These are phyloP conservation scores for Rhynchosporium agropyri DNA, from an alignment of 2,329 filamentous ascomycete species.

Conservation along the genomic window DNA sequence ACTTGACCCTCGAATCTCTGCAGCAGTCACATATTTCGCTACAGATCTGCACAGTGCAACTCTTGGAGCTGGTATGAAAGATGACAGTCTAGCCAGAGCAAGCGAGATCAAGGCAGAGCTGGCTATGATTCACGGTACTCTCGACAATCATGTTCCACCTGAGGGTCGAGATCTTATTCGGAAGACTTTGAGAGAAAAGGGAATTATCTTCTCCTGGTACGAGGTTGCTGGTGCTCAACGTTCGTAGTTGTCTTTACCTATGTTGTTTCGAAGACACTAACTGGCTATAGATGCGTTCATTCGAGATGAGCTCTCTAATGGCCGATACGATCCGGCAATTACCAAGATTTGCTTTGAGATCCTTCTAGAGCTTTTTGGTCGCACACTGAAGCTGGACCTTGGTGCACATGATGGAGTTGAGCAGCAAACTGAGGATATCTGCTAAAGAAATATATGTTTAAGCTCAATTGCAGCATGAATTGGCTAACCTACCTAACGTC, in stretches of 20 bases:
- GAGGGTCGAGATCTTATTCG: constrained; percentile 82
- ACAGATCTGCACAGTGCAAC: constrained; percentile 85
- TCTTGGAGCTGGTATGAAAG: constrained; percentile 68
- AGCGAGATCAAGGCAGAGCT: constrained; percentile 75
- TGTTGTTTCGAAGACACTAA: background rate
- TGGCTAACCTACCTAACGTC: background rate
- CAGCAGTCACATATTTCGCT: constrained; percentile 85
- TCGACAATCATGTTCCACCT: constrained; percentile 86
- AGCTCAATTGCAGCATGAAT: background rate
- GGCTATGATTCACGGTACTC: constrained; percentile 88
- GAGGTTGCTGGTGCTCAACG: constrained; percentile 92
- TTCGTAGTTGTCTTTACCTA: constrained; percentile 45
- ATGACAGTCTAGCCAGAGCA: constrained; percentile 61
- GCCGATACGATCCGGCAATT: constrained; percentile 87
- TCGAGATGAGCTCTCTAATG: constrained; percentile 88
- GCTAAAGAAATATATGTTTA: constrained; percentile 48
- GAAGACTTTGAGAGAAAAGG: constrained; percentile 75
- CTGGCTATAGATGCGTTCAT: constrained; percentile 74
- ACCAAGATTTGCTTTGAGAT: constrained; percentile 90
- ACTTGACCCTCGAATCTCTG: constrained; percentile 75
- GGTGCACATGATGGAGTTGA: constrained; percentile 66
- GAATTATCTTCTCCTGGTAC: constrained; percentile 77
- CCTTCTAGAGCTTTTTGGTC: constrained; percentile 80
- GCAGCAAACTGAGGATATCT: constrained; percentile 71
- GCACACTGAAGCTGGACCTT: constrained; percentile 77